phyloP scores from a whole-genome alignment of 2,329 filamentous ascomycete genomes.

The Penicillium nordicum region DNA sequence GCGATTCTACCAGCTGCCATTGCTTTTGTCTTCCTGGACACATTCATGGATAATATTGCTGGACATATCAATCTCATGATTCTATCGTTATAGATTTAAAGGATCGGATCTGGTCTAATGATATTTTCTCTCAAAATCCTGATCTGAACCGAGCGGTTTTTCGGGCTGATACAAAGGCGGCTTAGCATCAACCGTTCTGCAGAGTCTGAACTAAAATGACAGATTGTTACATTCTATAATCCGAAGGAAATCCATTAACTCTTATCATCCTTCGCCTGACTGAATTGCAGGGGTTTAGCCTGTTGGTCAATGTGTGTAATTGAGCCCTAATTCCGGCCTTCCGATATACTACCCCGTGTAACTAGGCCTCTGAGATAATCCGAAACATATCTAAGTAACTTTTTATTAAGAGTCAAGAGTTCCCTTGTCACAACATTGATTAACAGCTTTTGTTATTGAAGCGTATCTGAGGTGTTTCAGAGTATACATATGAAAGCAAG shows the following conservation, averaged over 20 bases:
- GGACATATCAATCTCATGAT: background rate
- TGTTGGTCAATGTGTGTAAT: background rate
- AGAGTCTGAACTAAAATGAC: background rate
- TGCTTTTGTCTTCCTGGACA: background rate
- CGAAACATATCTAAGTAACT: background rate
- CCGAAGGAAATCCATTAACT: background rate
- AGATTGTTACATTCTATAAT: background rate
- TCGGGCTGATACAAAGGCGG: background rate
- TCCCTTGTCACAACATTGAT: background rate
- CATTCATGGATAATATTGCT: background rate
- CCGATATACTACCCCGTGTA: constrained; percentile 7
- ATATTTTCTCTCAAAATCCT: background rate
- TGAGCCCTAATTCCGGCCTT: constrained; percentile 3
- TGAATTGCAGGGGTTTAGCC: background rate
- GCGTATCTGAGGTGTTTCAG: background rate
- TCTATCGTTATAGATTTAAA: background rate
- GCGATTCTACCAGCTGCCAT: background rate
- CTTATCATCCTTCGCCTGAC: background rate
- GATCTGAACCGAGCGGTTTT: background rate
- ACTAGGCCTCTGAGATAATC: background rate
- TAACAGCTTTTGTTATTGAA: background rate
- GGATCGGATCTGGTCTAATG: background rate
- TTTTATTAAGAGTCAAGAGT: background rate
- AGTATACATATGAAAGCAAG: background rate
- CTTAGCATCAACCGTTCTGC: constrained; percentile 3